Base-by-base conservation (phyloP, 495 filamentous ascomycete genomes). In the Stereocaulon alpinum region DNA sequence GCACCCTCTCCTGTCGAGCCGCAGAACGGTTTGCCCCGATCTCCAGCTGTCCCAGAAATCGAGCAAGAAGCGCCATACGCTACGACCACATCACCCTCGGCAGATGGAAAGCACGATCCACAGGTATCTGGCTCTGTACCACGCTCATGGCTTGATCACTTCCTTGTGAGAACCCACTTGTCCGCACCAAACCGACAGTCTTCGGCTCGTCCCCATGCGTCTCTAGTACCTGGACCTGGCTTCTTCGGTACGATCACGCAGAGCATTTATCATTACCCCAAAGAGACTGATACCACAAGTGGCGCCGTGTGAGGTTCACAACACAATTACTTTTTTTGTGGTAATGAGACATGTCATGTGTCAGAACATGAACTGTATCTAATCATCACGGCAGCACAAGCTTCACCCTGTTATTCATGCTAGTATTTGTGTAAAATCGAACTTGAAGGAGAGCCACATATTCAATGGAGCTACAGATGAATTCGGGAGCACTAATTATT, bases 71-170 rank as follows among this genome's bases (percentile, higher is more conserved):
- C 49, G 2, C 6, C 10, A 12, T 42, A 18, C 9, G n/a, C 56
- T 20, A 15, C 40, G 37, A 59, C 32, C 10, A 22, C 44, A 22
- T 50, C 24, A 14, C 37, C 49, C 11, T 53, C 40, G 17, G 22
- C 30, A 20, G 29, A 45, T 7, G 58, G 47, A 32, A 54, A 47
- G 7, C n/a, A 40, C 0, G 24, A 27, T 32, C 22, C 49, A 34
- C 17, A 29, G 9, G n/a, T n/a, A 2, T 12, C 30, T 32, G 49
- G 34, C 17, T 12, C 18, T 2, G 15, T 2, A 14, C n/a, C 45
- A 34, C 22, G 27, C 7, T 59, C 58, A 40, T 60, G 58, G 58
- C 58, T 60, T 11, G 40, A 42, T 30, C 40, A 47, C 7, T 60
- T 60, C 40, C 40, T 60, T 12, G 30, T 60, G 15, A 50, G 34